Conservation (phyloP, 176 grass and related monocot species). For the sorghum (Sorghum bicolor) region DNA sequence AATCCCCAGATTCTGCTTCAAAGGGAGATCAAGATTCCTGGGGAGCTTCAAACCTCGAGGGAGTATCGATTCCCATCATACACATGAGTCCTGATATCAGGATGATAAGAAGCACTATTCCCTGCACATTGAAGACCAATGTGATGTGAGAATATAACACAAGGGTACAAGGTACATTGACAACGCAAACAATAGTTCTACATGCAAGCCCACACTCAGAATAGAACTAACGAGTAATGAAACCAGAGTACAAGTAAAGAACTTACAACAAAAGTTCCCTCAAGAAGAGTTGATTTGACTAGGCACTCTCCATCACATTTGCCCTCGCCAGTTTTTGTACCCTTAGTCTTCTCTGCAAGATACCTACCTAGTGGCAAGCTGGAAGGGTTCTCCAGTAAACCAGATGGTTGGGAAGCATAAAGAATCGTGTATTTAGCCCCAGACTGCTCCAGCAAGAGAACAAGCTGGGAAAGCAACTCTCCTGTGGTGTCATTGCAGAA, state of each 20-base stretch:
- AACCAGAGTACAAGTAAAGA: neutral
- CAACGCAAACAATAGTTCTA: neutral
- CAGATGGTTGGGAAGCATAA: conserved; percentile 72
- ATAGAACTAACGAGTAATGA: neutral
- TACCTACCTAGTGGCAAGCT: conserved; percentile 48
- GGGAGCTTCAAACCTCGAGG: conserved; percentile 79
- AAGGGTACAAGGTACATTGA: neutral
- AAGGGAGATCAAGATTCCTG: conserved; percentile 54
- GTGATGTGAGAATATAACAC: conserved; percentile 12
- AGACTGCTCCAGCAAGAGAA: conserved; percentile 44
- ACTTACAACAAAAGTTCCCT: conserved; percentile 95
- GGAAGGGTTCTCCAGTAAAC: conserved; percentile 34
- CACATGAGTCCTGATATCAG: conserved; percentile 93
- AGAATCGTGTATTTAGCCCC: conserved; percentile 74
- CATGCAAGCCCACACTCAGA: neutral
- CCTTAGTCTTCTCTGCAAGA: conserved; percentile 64
- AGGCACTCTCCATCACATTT: conserved; percentile 73
- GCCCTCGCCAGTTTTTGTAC: conserved; percentile 35
- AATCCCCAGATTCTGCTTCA: neutral
- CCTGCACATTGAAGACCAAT: conserved; percentile 45
- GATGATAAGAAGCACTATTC: conserved; percentile 88
- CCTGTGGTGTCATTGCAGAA: conserved; percentile 40
- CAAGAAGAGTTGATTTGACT: conserved; percentile 82
- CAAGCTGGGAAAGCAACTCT: conserved; percentile 68
- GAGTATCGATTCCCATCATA: conserved; percentile 94